A percentile compares a stretch with the other conserved stretches of the same genome.
phyloP scores from a whole-genome alignment of 768 basidiomycete genomes.

The Coprinellus aureogranulatus region DNA sequence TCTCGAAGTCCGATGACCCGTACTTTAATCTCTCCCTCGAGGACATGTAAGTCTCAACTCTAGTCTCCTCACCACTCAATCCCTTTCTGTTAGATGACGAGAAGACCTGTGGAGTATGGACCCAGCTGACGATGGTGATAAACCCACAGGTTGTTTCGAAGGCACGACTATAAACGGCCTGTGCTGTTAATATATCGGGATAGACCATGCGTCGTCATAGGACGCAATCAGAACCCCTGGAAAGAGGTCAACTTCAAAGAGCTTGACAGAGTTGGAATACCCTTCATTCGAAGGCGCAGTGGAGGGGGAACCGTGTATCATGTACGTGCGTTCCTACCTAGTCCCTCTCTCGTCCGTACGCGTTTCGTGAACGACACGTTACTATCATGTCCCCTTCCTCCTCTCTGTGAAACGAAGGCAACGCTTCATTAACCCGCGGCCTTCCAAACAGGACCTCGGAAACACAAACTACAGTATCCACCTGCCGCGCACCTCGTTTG shows the following conservation, averaged over 20 bases:
- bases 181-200: constrained; percentile 88
- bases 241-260: constrained; percentile 83
- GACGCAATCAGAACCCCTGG: constrained; percentile 98
- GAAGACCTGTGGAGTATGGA: too few species aligned
- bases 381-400: not conserved
- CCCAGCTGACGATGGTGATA: not conserved
- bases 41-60: constrained; percentile 63
- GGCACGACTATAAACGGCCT: constrained; percentile 62
- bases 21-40: constrained; percentile 90
- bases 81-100: not conserved
- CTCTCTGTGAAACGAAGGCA: not conserved
- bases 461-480: constrained; percentile 98
- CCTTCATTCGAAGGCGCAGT: constrained; percentile 80
- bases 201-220: constrained; percentile 86
- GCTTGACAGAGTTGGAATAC: constrained; percentile 52
- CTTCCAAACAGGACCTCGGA: constrained; percentile 72
- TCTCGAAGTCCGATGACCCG: constrained; percentile 77
- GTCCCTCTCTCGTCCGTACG: not conserved
- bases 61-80: not conserved
- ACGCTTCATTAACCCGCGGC: not conserved
- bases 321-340: constrained; percentile 45
- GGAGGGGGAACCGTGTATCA: constrained; percentile 98
- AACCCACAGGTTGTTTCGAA: constrained; percentile 56
- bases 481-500: constrained; percentile 75
- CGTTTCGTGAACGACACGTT: not conserved